Conservation (phyloP, 768 basidiomycete genomes). For the Tephrocybe sp. region DNA sequence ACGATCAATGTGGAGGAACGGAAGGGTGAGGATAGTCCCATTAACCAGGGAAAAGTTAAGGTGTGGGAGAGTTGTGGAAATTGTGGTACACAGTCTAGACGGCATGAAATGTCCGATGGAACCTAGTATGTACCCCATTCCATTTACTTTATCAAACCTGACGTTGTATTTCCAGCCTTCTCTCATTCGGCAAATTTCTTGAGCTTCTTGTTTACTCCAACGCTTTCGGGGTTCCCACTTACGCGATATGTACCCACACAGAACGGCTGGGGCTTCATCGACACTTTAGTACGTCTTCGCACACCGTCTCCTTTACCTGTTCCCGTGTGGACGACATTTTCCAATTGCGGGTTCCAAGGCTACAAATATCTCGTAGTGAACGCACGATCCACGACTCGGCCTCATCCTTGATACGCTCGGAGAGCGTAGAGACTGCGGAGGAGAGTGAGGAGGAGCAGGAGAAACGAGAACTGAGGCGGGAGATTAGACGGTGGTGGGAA, state of each 20-base stretch:
- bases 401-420: neutral
- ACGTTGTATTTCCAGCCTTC: conserved; percentile 32
- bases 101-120: conserved; percentile 43
- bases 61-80: conserved; percentile 53
- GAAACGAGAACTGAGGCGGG: conserved; percentile 50
- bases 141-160: neutral
- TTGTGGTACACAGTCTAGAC: conserved; percentile 38
- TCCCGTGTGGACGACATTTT: conserved; percentile 54
- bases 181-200: conserved; percentile 58
- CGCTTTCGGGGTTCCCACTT: conserved; percentile 29
- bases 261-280: conserved; percentile 41
- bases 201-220: conserved; percentile 53
- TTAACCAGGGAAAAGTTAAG: too few relatives aligned
- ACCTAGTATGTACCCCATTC: conserved; percentile 43
- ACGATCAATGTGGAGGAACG: too few relatives aligned
- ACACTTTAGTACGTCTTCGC: conserved; percentile 30
- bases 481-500: conserved; percentile 71
- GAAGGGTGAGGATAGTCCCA: too few relatives aligned
- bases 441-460: conserved; percentile 33
- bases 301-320: conserved; percentile 44
- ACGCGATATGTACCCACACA: conserved; percentile 50
- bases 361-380: conserved; percentile 49
- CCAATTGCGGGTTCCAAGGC: conserved; percentile 57
- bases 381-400: neutral
- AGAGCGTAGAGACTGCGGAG: conserved; percentile 14